A percentile compares a stretch with the other conserved stretches of the same genome.
These are phyloP conservation scores for Alternaria triticimaculans DNA, from an alignment of 2,329 filamentous ascomycete species.

Conservation along the genomic window DNA sequence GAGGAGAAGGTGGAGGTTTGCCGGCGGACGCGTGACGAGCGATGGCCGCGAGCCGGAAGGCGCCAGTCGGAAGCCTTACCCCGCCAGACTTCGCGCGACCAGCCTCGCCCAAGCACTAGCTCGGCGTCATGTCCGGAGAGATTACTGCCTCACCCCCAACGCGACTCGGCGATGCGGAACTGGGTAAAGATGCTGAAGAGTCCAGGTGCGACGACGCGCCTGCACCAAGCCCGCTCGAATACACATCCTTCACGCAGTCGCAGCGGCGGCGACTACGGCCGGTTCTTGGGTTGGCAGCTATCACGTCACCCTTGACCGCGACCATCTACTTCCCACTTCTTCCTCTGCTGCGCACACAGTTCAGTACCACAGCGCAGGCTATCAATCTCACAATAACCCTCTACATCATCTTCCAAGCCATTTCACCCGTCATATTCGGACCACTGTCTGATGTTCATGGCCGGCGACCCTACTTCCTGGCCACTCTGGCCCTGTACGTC, in stretches of 20 bases:
- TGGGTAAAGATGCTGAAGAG: not conserved
- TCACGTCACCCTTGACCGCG: not conserved
- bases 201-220: not conserved
- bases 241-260: not conserved
- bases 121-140: not conserved
- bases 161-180: not conserved
- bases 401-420: not conserved
- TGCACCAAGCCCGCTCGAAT: not conserved
- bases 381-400: not conserved
- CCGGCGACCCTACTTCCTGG: not conserved
- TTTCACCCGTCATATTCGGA: not conserved
- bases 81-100: not conserved
- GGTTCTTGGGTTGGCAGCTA: not conserved
- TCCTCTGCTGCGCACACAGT: not conserved
- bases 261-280: not conserved
- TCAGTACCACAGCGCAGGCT: not conserved
- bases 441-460: not conserved
- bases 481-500: not conserved
- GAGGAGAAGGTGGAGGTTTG: constrained; percentile 8
- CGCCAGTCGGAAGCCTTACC: not conserved
- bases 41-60: not conserved
- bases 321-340: not conserved
- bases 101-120: not conserved
- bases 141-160: not conserved
- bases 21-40: not conserved